Base-by-base conservation (phyloP, 371 early-diverging fungal genomes). In the Nematocida parisii region DNA sequence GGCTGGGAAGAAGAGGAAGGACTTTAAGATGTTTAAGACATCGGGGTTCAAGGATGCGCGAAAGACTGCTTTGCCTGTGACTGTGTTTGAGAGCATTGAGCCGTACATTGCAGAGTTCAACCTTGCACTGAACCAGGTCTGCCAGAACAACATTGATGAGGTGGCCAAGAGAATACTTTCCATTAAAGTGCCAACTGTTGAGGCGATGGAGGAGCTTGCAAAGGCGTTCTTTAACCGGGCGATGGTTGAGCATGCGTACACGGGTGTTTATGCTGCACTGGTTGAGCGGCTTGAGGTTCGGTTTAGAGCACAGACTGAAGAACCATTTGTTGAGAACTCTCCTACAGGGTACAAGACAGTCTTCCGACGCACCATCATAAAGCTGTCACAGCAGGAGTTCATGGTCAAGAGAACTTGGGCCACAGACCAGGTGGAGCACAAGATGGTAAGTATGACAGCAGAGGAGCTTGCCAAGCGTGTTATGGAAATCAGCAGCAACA, bases 161-260 rank as follows among this genome's bases (percentile, higher is more conserved):
- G 50, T 67, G 4, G 80, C 80, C 13, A 52, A 71, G 46, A 56
- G 60, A 27, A 66, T 77, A 5, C 60, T 77, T 15, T n/a, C 39
- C 11, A 71, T 77, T 9, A 77, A 66, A 55, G 71, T 70, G 18
- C 71, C 66, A 22, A 70, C 54, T 20, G 55, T 71, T 22, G 66
- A 20, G 45, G 70, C 22, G 2, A 77, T 70, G 71, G 20, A 27
- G 22, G 71, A 22, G 15, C 61, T 77, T 5, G 22, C 71, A 46
- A 66, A 39, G 44, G 44, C 55, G 18, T 71, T 70, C 71, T 77
- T 68, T 40, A 66, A 77, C 27, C 11, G 61, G 39, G 62, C 71
- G 2, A 66, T 77, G 47, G 71, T 58, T 47, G 80, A 77, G 40
- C 75, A 77, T 9, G 80, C 80, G 1, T 70, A 77, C 71, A 46